phyloP scores from a whole-genome alignment of 73 alveolate genomes.

The Paramecium bursaria region DNA sequence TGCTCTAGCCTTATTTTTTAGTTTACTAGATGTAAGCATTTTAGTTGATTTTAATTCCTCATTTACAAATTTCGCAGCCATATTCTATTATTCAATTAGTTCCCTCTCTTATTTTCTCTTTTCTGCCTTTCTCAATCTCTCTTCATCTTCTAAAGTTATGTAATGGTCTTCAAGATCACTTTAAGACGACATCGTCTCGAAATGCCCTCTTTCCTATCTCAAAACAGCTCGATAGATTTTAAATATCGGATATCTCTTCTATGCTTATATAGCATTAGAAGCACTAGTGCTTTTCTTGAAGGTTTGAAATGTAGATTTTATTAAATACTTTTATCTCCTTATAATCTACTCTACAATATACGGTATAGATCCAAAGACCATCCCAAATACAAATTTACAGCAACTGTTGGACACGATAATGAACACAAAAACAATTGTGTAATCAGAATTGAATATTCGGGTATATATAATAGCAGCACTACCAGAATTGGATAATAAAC shows the following conservation, averaged over 20 bases:
- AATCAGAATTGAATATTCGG: neutral
- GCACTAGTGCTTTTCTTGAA: neutral
- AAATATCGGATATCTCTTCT: constrained; percentile 25
- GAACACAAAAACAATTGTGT: neutral
- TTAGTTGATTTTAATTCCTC: no score
- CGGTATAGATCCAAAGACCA: constrained; percentile 27
- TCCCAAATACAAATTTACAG: neutral
- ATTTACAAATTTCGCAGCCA: no score
- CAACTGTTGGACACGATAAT: neutral
- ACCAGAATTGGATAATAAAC: constrained; percentile 22
- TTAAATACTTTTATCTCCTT: constrained; percentile 4
- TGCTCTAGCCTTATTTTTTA: no score
- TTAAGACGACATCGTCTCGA: no score
- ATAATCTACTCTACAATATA: neutral
- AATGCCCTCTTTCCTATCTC: no score
- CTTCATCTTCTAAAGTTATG: no score
- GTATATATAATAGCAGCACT: neutral
- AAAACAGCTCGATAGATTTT: constrained; percentile 44
- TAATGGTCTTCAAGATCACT: no score
- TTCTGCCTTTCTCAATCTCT: no score
- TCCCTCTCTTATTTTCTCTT: no score
- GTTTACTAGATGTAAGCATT: no score
- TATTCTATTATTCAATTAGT: no score
- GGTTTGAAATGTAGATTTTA: constrained; percentile 3
- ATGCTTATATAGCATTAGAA: neutral